phyloP scores from a whole-genome alignment of 345 rosid species.

The Eucalyptus curtisii region DNA sequence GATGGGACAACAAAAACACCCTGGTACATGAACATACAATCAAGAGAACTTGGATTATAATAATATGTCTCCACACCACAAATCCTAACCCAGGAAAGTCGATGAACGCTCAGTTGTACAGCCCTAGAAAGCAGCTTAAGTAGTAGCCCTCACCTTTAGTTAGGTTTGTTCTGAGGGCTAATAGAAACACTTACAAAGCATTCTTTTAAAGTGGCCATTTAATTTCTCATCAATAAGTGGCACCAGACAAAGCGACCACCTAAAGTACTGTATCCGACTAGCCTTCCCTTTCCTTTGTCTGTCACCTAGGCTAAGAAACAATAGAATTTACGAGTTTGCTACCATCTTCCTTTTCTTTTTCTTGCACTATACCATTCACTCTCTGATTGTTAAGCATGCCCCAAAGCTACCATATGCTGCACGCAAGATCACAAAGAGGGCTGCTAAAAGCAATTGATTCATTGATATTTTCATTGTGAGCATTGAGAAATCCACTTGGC shows the following conservation, averaged over 20 bases:
- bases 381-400: background rate
- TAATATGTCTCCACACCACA: background rate
- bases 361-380: background rate
- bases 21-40: too few relatives aligned
- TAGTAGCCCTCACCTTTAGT: background rate
- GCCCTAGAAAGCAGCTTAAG: background rate
- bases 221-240: background rate
- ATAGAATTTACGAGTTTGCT: background rate
- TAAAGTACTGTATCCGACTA: background rate
- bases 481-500: background rate
- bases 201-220: background rate
- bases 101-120: background rate
- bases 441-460: background rate
- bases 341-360: background rate
- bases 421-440: background rate
- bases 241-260: background rate
- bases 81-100: background rate
- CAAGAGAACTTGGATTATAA: accelerated
- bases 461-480: background rate
- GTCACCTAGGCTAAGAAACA: background rate
- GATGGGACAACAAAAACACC: too few relatives aligned
- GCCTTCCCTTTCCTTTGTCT: background rate
- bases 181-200: background rate
- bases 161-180: background rate
- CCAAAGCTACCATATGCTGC: background rate